These are phyloP conservation scores for Begonia masoniana DNA, from an alignment of 306 rosid genomes.

Conservation along the genomic window DNA sequence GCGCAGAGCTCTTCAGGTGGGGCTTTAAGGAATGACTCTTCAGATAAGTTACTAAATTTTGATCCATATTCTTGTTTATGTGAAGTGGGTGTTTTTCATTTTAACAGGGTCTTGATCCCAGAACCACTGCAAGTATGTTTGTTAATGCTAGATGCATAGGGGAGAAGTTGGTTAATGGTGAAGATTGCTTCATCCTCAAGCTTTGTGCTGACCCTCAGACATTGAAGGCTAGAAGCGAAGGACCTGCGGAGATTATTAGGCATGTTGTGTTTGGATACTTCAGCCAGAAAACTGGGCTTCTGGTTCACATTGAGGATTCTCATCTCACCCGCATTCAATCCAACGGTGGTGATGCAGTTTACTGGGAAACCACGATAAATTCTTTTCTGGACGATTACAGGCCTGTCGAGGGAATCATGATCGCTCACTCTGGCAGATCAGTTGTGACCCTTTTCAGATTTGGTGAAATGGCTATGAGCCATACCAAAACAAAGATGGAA, in stretches of 20 bases:
- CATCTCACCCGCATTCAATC: constrained; percentile 88
- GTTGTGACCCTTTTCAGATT: constrained; percentile 86
- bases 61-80: neutral
- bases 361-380: constrained; percentile 92
- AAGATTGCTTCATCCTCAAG: constrained; percentile 89
- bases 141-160: constrained; percentile 76
- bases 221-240: constrained; percentile 82
- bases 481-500: constrained; percentile 88
- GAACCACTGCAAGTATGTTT: constrained; percentile 90
- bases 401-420: constrained; percentile 92
- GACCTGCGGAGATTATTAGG: constrained; percentile 92
- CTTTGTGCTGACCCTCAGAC: constrained; percentile 75
- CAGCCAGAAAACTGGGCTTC: constrained; percentile 87
- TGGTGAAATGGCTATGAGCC: constrained; percentile 97
- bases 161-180: constrained; percentile 74
- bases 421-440: constrained; percentile 88
- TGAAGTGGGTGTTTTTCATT: constrained; percentile 2
- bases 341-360: constrained; percentile 69
- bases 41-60: constrained; percentile 1
- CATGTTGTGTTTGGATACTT: constrained; percentile 88
- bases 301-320: constrained; percentile 89
- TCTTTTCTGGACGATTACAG: constrained; percentile 81
- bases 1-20: constrained; percentile 93
- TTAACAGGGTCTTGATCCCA: constrained; percentile 79
- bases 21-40: neutral